Evolutionary conservation across 2,329 filamentous ascomycete species (phyloP).

Genomic region (Pseudophaeomoniella oleicola): DNA sequence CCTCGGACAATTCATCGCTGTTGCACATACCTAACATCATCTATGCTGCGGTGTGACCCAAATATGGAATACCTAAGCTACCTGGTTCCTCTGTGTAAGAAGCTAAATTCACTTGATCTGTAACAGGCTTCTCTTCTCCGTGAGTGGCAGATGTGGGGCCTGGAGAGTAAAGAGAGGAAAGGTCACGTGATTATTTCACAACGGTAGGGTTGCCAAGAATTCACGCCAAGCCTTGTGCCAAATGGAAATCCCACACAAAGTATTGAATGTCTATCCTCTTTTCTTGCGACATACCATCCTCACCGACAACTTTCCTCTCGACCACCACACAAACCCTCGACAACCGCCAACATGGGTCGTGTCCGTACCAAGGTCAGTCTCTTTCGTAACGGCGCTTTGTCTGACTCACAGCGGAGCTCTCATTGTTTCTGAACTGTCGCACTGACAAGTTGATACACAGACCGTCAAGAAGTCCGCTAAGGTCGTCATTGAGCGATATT

Average conservation of each 20-base stretch:
- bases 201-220: not conserved
- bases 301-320: not conserved
- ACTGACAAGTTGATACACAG: constrained; percentile 17
- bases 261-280: not conserved
- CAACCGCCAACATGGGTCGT: constrained; percentile 32
- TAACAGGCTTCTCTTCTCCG: too few relatives aligned
- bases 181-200: not conserved
- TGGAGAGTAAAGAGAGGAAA: constrained; percentile 77
- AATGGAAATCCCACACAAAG: not conserved
- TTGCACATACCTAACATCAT: too few relatives aligned
- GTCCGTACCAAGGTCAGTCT: constrained; percentile 29
- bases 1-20: too few relatives aligned
- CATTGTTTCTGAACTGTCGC: constrained; percentile 2
- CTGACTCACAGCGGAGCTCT: not conserved
- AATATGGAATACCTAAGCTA: too few relatives aligned
- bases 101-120: too few relatives aligned
- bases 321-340: not conserved
- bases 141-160: constrained; percentile 88
- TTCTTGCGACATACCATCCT: constrained; percentile 6
- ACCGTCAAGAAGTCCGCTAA: constrained; percentile 82
- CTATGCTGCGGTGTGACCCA: too few relatives aligned
- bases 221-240: too few relatives aligned
- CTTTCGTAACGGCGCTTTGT: not conserved
- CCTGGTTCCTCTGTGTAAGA: too few relatives aligned
- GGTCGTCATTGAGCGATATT: constrained; percentile 99